Base-by-base conservation (phyloP, 208 protist genomes). In the Porcisia hertigi region DNA sequence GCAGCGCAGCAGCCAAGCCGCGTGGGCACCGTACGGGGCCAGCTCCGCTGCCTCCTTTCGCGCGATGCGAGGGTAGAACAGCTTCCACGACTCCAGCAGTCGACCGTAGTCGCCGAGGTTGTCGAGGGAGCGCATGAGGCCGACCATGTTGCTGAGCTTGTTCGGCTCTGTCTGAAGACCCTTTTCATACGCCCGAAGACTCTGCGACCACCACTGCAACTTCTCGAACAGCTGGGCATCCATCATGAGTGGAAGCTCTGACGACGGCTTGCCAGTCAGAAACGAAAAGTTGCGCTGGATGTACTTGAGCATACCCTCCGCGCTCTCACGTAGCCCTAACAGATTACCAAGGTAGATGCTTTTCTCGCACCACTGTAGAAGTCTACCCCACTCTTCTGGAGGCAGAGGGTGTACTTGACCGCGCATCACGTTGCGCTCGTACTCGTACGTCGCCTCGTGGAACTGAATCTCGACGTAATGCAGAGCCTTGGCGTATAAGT, bases 311-410 rank as follows among this genome's bases (percentile, higher is more conserved):
- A 99, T 94, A 69, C 98, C 98, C 80, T 96, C 91, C 0, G 99
- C 99, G 55, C 99, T 99, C 82, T 99, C 98, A 11, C 98, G 94
- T 79, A 99, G 98, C 53, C 99, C 97, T 23, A 99, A 88, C 71
- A 99, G 88, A 86, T 99, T 99, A 83, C 98, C 99, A 57, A 99
- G 96, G 77, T 96, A 96, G 79, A 99, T 99, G 78, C 86, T 90
- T 81, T 96, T 96, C 77, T 98, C 93, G 75, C 90, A 96, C 62
- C 92, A 83, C 60, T 92, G 81, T 70, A 97, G 54, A 73, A 97
- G 83, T 49, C 76, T 80, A 34, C 73, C 69, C 90, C 92, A 97
- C 53, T 88, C 81, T 58, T 94, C 85, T 41, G 72, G 65, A 49
- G 84, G 85, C 45, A 97, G 80, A 9, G 82, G 90, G 64, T 78